Base-by-base conservation (phyloP, 2,329 filamentous ascomycete species). In the Neocucurbitaria cava region DNA sequence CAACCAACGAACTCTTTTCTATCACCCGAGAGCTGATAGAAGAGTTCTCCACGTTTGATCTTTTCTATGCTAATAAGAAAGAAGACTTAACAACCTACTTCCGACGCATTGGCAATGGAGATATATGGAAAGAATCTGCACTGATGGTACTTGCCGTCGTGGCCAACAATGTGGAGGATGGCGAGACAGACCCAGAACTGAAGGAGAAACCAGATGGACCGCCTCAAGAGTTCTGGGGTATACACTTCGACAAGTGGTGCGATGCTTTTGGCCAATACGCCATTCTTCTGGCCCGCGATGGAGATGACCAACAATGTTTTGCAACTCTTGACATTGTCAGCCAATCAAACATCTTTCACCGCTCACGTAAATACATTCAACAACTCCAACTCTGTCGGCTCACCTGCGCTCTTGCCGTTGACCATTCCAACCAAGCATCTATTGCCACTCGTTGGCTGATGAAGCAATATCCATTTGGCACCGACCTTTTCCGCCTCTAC, bases 261-360 rank as follows among this genome's bases (percentile, higher is more conserved):
- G 90, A 96, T 63, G 83, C 96, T 0, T 96, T 99, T 71, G 83
- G 96, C 31, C 90, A 95, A 68, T 96, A 96, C 71, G 90, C 92
- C 3, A 82, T 97, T 43, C 82, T 88, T 5, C 83, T 95, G 28
- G 90, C 92, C 7, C 84, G 86, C 38, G 79, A 82, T 18, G 87
- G 87, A 30, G 85, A 89, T 43, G 80, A 84, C 13, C 83, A 88
- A 38, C 88, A 91, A 58, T 88, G 91, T 46, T 97, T 96, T 72
- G 86, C 89, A 46, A 86, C 92, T 7, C 88, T 96, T 63, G 87
- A 92, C 57, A 87, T 89, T 5, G 91, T 91, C 1, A 83, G 88
- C 44, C 88, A 91, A 68, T 91, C 92, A 13, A 92, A 90, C 48
- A 86, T 97, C 20, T 98, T 95, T 78, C 88, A 87, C 64, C 87